Evolutionary conservation across 441 rosid genomes (phyloP).

Genomic region (Gossypium laxum): DNA sequence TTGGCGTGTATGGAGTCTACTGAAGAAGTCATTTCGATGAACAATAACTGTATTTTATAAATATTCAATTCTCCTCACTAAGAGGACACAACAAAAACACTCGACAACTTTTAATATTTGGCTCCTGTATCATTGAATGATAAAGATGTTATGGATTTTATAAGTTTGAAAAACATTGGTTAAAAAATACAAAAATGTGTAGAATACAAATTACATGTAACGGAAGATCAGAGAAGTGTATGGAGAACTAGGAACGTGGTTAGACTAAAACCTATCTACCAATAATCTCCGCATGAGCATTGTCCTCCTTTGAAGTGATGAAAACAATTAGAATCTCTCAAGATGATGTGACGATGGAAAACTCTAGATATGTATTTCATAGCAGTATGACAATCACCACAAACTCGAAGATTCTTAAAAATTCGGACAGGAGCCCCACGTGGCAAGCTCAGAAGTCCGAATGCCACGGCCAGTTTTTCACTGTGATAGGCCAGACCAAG

Average conservation of each 20-base stretch:
- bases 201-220: not conserved
- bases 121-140: too few relatives aligned
- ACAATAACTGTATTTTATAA: too few relatives aligned
- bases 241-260: not conserved
- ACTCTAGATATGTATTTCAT: constrained; percentile 56
- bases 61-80: too few relatives aligned
- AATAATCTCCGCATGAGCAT: constrained; percentile 78
- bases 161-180: too few relatives aligned
- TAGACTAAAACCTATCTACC: constrained; percentile 31
- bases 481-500: constrained; percentile 76
- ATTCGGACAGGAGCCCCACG: constrained; percentile 55
- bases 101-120: too few relatives aligned
- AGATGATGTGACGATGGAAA: constrained; percentile 46
- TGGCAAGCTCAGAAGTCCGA: constrained; percentile 50
- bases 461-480: constrained; percentile 75
- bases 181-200: too few relatives aligned
- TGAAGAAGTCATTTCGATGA: too few relatives aligned
- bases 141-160: too few relatives aligned
- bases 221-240: not conserved
- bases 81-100: too few relatives aligned
- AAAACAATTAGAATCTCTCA: constrained; percentile 79
- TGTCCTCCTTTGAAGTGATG: constrained; percentile 72
- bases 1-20: too few relatives aligned
- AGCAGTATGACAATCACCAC: constrained; percentile 74
- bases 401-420: constrained; percentile 75